A percentile compares a stretch with the other conserved stretches of the same genome.
Evolutionary conservation across 2,329 filamentous ascomycete species (phyloP).

Genomic region (Sporothrix dimorphospora): DNA sequence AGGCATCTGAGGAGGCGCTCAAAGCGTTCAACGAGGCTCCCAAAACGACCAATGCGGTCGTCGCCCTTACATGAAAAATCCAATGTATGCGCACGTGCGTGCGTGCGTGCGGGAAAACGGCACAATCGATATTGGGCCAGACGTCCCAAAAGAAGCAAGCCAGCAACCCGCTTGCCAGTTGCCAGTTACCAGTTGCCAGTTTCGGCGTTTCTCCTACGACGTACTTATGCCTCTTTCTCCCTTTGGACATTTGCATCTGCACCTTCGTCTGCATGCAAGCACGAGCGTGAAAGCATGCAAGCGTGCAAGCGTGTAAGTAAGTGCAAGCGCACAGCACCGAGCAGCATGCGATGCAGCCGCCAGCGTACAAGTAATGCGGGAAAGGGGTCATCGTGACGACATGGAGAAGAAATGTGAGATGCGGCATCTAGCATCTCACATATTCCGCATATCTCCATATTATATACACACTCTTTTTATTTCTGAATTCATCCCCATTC

Average conservation of each 20-base stretch:
- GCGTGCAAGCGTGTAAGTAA: not conserved
- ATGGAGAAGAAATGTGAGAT: not conserved
- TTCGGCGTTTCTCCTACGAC: too few relatives aligned
- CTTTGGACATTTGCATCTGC: not conserved
- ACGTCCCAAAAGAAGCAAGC: not conserved
- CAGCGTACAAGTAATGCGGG: not conserved
- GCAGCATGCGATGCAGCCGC: not conserved
- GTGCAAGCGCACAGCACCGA: not conserved
- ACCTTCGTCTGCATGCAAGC: not conserved
- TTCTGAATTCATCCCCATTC: not conserved
- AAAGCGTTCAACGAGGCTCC: not conserved
- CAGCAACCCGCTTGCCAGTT: not conserved
- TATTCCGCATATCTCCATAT: not conserved
- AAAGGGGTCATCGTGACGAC: not conserved
- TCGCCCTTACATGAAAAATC: too few relatives aligned
- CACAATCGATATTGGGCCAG: not conserved
- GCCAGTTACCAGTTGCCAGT: not conserved
- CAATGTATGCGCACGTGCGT: too few relatives aligned
- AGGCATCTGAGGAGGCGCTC: not conserved
- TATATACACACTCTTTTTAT: not conserved
- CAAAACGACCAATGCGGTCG: too few relatives aligned
- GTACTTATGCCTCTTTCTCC: not conserved
- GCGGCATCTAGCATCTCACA: not conserved
- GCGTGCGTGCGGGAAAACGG: not conserved
- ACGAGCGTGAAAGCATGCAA: too few relatives aligned